Conservation (phyloP, 2,329 filamentous ascomycete species). For the Sclerotiophoma versabilis region DNA sequence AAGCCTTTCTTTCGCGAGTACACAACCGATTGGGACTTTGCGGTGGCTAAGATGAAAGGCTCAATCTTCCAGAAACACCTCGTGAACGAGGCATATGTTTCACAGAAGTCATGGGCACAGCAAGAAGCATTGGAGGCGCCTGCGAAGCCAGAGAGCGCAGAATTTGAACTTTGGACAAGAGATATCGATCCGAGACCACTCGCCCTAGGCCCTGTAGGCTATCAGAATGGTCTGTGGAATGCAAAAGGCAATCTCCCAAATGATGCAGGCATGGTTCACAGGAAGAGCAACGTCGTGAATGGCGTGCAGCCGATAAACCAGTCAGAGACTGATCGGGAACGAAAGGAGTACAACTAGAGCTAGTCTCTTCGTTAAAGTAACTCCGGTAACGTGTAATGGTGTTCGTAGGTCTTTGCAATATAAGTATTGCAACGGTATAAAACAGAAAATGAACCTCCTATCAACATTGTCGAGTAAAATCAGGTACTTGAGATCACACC, state of each 20-base stretch:
- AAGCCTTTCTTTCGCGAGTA: constrained; percentile 49
- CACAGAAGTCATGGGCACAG: constrained; percentile 5
- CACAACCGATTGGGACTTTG: constrained; percentile 49
- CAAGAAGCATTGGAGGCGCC: constrained; percentile 5
- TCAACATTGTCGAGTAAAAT: not conserved
- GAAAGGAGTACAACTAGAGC: not conserved
- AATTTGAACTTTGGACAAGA: constrained; percentile 7
- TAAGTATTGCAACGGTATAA: not conserved
- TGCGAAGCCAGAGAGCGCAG: constrained; percentile 6
- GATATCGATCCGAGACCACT: constrained; percentile 4
- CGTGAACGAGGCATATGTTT: constrained; percentile 4
- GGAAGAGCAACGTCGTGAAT: not conserved
- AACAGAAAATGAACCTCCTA: not conserved
- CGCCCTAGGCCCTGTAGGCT: constrained; percentile 5
- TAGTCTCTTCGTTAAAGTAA: not conserved
- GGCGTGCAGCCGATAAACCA: not conserved
- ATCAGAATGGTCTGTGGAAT: constrained; percentile 5
- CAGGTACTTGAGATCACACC: not conserved
- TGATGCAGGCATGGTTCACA: not conserved
- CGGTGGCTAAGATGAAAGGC: constrained; percentile 13
- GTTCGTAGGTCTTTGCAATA: not conserved
- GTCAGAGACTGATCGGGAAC: not conserved
- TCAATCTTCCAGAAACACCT: constrained; percentile 15
- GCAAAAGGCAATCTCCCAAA: not conserved
- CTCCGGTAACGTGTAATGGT: not conserved